Evolutionary conservation across 371 early-diverging fungal genomes (phyloP).

Genomic region (Homolaphlyctis polyrhiza): DNA sequence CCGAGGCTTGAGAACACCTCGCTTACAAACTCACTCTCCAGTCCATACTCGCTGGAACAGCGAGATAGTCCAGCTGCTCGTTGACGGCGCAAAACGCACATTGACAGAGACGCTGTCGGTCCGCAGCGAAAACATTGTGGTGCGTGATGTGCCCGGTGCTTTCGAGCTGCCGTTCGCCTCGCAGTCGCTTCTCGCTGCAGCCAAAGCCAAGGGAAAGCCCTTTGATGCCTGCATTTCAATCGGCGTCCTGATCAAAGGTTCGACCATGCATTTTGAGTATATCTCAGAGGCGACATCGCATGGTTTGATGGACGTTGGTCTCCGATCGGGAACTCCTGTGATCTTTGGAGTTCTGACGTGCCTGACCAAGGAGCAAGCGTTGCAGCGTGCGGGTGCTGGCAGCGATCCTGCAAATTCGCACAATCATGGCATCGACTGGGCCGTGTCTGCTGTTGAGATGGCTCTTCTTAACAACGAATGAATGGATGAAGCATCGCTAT

Average conservation of each 20-base stretch:
- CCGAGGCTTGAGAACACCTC: background rate
- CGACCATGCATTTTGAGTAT: conserved; percentile 97
- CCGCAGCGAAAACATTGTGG: conserved; percentile 61
- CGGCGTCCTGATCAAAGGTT: conserved; percentile 95
- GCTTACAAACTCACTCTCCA: conserved; percentile 1
- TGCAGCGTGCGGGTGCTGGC: conserved; percentile 69
- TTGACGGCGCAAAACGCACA: conserved; percentile 63
- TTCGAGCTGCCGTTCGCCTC: conserved; percentile 94
- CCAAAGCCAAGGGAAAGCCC: conserved; percentile 28
- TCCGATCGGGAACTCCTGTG: conserved; percentile 83
- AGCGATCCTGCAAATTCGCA: conserved; percentile 56
- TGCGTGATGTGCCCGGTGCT: conserved; percentile 82
- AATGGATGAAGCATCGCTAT: too few species aligned
- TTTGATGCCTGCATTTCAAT: conserved; percentile 87
- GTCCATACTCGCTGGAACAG: conserved; percentile 94
- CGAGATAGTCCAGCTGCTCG: conserved; percentile 73
- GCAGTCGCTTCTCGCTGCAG: conserved; percentile 54
- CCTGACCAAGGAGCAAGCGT: conserved; percentile 87
- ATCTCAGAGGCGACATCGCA: conserved; percentile 87
- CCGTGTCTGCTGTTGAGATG: conserved; percentile 95
- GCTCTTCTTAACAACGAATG: conserved; percentile 25
- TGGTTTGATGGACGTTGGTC: conserved; percentile 86
- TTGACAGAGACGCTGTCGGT: conserved; percentile 65
- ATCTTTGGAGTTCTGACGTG: conserved; percentile 97
- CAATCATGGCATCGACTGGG: conserved; percentile 96